Percentiles rank a stretch among this genome's conserved stretches.
These are phyloP conservation scores for Neonectria magnoliae DNA, from an alignment of 2,329 filamentous ascomycete species.

Conservation along the genomic window DNA sequence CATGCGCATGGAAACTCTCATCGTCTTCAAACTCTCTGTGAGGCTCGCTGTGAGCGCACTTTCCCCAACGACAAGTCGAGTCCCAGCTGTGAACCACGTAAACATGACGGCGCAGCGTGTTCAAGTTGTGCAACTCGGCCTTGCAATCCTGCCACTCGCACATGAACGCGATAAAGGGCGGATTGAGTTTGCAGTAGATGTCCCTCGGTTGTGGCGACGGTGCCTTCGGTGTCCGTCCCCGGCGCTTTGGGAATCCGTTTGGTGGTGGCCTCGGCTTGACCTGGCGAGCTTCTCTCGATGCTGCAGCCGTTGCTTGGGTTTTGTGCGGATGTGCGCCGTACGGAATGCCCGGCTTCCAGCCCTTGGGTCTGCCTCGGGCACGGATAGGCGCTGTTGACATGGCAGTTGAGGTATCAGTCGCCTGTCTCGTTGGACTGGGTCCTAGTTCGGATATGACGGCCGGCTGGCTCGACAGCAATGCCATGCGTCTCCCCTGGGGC, in stretches of 20 bases:
- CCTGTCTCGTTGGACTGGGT: constrained; percentile 8
- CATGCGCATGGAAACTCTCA: constrained; percentile 58
- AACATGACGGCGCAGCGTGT: constrained; percentile 66
- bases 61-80: constrained; percentile 47
- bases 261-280: constrained; percentile 42
- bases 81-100: constrained; percentile 57
- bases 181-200: constrained; percentile 53
- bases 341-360: constrained; percentile 50
- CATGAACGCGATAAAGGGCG: constrained; percentile 61
- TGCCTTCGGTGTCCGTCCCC: constrained; percentile 55
- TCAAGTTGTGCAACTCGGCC: constrained; percentile 70
- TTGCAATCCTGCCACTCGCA: constrained; percentile 70
- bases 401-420: constrained; percentile 13
- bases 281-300: constrained; percentile 36
- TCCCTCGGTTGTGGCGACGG: constrained; percentile 52
- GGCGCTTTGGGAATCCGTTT: constrained; percentile 47
- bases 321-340: constrained; percentile 38
- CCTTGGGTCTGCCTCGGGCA: constrained; percentile 58
- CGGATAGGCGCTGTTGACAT: constrained; percentile 17
- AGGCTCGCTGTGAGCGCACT: constrained; percentile 38
- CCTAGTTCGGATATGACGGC: constrained; percentile 1
- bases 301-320: constrained; percentile 30
- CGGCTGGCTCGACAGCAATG: constrained; percentile 3
- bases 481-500: constrained; percentile 23
- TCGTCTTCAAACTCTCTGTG: constrained; percentile 49